Percentiles rank a stretch among this genome's conserved stretches.
phyloP scores from a whole-genome alignment of 176 grass and related monocot species.

The Rhynchospora breviuscula region DNA sequence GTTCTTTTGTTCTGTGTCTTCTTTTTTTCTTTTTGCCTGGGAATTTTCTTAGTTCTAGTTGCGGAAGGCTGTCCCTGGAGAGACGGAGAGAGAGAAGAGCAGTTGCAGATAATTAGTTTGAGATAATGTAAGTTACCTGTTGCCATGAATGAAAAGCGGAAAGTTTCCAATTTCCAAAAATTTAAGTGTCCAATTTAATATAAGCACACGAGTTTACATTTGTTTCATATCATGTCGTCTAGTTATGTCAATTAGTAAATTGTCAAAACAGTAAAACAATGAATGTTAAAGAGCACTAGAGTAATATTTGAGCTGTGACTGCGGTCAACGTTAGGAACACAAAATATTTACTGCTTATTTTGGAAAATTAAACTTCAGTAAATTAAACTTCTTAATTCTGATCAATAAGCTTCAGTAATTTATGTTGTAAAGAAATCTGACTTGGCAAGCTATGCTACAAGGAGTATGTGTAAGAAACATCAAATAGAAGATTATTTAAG shows the following conservation, averaged over 20 bases:
- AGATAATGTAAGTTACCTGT: neutral
- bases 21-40: neutral
- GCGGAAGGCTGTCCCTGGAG: neutral
- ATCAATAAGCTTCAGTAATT: no score
- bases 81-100: neutral
- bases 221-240: neutral
- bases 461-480: no score
- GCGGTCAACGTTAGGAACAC: no score
- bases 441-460: no score
- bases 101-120: constrained; percentile 2
- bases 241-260: neutral
- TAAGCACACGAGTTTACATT: neutral
- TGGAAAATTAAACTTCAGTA: neutral
- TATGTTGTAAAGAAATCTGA: no score
- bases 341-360: neutral
- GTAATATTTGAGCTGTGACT: neutral
- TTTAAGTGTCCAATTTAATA: neutral
- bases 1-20: neutral
- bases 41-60: neutral
- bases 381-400: neutral
- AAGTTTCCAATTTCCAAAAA: neutral
- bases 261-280: neutral
- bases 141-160: neutral
- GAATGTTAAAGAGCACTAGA: neutral
- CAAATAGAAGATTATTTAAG: no score